Conservation (phyloP, 2,329 filamentous ascomycete species). For the Aspergillus sp. region DNA sequence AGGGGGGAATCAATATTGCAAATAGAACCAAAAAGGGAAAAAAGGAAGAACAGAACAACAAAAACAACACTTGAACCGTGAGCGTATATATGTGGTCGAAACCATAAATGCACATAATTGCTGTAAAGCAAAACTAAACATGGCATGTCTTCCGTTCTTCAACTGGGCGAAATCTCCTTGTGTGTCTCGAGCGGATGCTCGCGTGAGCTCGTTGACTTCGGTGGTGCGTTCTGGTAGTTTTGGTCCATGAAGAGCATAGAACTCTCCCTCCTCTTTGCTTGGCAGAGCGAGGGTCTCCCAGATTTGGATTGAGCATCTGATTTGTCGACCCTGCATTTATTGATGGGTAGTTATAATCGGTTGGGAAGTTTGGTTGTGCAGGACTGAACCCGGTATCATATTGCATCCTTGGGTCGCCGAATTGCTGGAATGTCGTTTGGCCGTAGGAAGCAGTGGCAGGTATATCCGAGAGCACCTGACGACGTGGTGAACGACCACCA, state of each 20-base stretch:
- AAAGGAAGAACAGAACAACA: too few relatives aligned
- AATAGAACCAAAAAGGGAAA: too few relatives aligned
- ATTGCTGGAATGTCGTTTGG: constrained; percentile 15
- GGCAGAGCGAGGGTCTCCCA: constrained; percentile 26
- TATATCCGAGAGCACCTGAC: constrained; percentile 59
- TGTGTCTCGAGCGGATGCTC: background rate
- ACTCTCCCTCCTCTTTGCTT: constrained; percentile 43
- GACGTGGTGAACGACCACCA: constrained; percentile 55
- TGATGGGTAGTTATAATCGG: constrained; percentile 17
- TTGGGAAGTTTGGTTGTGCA: constrained; percentile 16
- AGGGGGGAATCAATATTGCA: background rate
- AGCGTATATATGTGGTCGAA: too few relatives aligned
- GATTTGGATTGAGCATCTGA: constrained; percentile 33
- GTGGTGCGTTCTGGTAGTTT: constrained; percentile 17
- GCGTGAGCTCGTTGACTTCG: constrained; percentile 2
- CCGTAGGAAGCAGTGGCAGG: constrained; percentile 49
- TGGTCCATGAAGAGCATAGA: constrained; percentile 40
- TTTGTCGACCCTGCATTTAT: constrained; percentile 25
- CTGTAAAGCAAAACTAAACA: too few relatives aligned
- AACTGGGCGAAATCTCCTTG: background rate
- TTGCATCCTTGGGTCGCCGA: too few relatives aligned
- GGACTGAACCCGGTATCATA: too few relatives aligned
- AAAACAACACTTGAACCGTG: too few relatives aligned
- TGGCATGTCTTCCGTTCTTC: too few relatives aligned
- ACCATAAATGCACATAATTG: too few relatives aligned